A percentile compares a stretch with the other conserved stretches of the same genome.
Evolutionary conservation across 495 filamentous ascomycete genomes (phyloP).

Genomic region (Apiosordaria backusii): DNA sequence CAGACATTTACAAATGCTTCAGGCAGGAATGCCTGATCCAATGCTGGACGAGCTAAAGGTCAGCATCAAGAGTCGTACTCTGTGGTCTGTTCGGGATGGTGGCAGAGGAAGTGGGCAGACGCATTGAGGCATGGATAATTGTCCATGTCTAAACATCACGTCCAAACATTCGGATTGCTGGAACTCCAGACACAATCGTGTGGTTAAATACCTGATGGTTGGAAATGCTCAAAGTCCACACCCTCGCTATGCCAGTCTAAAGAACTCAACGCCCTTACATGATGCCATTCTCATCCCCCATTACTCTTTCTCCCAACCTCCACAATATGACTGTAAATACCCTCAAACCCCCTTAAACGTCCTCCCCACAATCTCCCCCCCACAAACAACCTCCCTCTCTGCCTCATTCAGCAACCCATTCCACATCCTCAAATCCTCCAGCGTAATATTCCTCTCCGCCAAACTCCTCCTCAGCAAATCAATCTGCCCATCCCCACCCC

Average conservation of each 20-base stretch:
- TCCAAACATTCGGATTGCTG: too few relatives aligned
- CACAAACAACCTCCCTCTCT: conserved; percentile 46
- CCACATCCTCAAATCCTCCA: conserved; percentile 38
- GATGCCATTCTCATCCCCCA: neutral
- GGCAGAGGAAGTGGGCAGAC: neutral
- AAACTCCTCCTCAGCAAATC: conserved; percentile 23
- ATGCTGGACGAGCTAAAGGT: neutral
- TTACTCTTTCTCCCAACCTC: neutral
- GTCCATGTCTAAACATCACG: too few relatives aligned
- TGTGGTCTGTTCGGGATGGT: neutral
- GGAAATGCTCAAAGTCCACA: neutral
- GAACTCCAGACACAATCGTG: neutral
- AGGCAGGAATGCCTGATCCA: neutral
- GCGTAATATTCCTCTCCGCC: conserved; percentile 36
- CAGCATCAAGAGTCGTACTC: neutral
- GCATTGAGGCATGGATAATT: too few relatives aligned
- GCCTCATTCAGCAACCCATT: conserved; percentile 34
- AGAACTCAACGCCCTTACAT: neutral
- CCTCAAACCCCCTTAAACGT: conserved; percentile 39
- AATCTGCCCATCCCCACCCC: conserved; percentile 11
- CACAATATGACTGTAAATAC: neutral
- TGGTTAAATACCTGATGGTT: neutral
- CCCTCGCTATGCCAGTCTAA: neutral
- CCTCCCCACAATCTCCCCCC: conserved; percentile 38
- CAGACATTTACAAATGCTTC: neutral